Base-by-base conservation (phyloP, 441 rosid species). In the Pelargonium exstipulatum region DNA sequence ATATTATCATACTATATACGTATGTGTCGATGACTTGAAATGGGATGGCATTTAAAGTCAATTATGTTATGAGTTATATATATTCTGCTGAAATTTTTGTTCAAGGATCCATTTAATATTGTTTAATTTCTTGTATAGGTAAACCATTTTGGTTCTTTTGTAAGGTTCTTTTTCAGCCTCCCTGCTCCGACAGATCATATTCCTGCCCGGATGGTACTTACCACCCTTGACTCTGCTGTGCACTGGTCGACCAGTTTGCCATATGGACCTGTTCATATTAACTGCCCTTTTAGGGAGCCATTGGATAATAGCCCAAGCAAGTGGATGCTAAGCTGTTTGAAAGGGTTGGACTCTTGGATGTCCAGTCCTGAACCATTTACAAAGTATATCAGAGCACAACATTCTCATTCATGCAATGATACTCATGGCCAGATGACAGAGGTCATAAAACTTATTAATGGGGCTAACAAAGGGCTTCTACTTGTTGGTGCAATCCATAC, bases 211-310 rank as follows among this genome's bases (percentile, higher is more conserved):
- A 88, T 90, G 94, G 89, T 90, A 62, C 94, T 95, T 68, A 95
- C 97, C 5, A 87, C 97, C 43, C 71, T 95, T 43, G 97, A 91
- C 84, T 89, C 97, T 73, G 99, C 97, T 67, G 83, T 90, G 43
- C 87, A 95, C 66, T 77, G 87, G 88, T 91, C 99, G 55, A 89
- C 84, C 22, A 80, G 86, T 60, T 81, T 85, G 48, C 90, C 92
- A 43, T 70, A 69, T 80, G 99, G 99, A 26, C 99, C 99, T 16
- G 97, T 95, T 83, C 99, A 95, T 82, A 81, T 95, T 37, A 95
- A 95, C 79, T 95, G 97, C 80, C 83, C 96, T 77, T 95, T 90
- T 67, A 84, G 99, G 83, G 99, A 95, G 77, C 97, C 99, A 48
- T 74, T 91, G 77, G 94, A 91, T 71, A 77, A 69, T 75, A 82